Conservation (phyloP, 768 basidiomycete genomes). For the Amanita rubescens region DNA sequence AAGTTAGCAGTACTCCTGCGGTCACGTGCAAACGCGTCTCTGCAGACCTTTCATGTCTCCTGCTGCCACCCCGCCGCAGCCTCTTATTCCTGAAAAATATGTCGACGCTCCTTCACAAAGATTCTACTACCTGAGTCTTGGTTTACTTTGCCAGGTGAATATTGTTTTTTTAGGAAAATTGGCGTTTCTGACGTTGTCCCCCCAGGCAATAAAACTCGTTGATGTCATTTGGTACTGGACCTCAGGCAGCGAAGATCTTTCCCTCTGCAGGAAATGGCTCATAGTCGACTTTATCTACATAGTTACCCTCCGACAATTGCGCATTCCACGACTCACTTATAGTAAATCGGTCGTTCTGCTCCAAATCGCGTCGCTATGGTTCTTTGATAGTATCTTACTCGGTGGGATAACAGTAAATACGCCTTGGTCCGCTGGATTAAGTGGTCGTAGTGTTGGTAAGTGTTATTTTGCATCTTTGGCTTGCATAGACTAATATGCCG, state of each 20-base stretch:
- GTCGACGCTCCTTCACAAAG: constrained; percentile 75
- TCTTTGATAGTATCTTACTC: constrained; percentile 64
- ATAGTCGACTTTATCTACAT: constrained; percentile 59
- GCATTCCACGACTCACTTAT: constrained; percentile 70
- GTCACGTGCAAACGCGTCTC: constrained; percentile 10
- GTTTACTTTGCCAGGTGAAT: constrained; percentile 65
- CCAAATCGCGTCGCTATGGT: constrained; percentile 53
- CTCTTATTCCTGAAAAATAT: constrained; percentile 68
- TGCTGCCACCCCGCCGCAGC: constrained; percentile 10
- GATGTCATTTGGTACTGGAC: constrained; percentile 58
- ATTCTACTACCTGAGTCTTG: constrained; percentile 69
- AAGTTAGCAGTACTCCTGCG: not conserved
- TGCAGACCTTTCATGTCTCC: constrained; percentile 1
- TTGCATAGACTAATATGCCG: not conserved
- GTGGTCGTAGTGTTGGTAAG: constrained; percentile 19
- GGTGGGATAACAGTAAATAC: constrained; percentile 59
- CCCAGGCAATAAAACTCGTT: constrained; percentile 67
- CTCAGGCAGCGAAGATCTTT: constrained; percentile 32
- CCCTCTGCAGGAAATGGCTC: constrained; percentile 64
- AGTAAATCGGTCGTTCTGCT: constrained; percentile 53
- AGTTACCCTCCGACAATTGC: constrained; percentile 47
- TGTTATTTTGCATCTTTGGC: constrained; percentile 8
- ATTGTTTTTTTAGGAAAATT: not conserved
- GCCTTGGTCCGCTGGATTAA: constrained; percentile 16
- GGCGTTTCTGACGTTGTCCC: not conserved